Percentiles rank a stretch among this genome's conserved stretches.
Conservation (phyloP, 345 rosid species). For the Trapa incisa region DNA sequence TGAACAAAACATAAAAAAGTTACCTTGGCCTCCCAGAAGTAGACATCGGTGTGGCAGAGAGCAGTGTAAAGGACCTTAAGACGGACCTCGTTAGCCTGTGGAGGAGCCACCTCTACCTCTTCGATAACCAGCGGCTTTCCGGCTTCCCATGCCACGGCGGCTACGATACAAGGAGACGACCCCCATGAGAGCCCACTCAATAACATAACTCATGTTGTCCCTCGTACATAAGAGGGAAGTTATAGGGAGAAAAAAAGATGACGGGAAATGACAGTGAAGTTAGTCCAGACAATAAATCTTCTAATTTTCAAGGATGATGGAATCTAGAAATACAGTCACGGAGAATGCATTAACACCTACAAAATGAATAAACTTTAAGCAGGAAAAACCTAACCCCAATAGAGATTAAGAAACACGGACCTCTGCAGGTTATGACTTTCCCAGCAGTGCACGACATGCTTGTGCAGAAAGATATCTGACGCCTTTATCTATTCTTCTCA, state of each 20-base stretch:
- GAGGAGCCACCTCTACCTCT: conserved; percentile 46
- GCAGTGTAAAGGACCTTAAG: conserved; percentile 27
- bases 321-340: background rate
- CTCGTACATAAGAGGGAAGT: no score
- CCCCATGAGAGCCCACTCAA: background rate
- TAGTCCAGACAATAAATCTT: no score
- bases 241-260: background rate
- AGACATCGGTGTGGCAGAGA: conserved; percentile 37
- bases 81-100: conserved; percentile 34
- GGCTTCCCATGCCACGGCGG: conserved; percentile 49
- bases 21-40: conserved; percentile 48
- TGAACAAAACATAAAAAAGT: background rate
- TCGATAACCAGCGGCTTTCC: conserved; percentile 42
- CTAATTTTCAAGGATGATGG: background rate
- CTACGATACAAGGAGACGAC: conserved; percentile 8
- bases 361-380: background rate
- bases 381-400: background rate
- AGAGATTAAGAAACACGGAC: background rate
- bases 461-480: background rate
- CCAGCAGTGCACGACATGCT: conserved; percentile 21
- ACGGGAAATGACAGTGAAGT: background rate
- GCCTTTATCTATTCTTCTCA: background rate
- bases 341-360: background rate
- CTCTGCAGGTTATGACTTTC: conserved; percentile 29
- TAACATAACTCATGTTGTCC: background rate